Percentiles rank a stretch among this genome's conserved stretches.
phyloP scores from a whole-genome alignment of 495 filamentous ascomycete genomes.

The Tetracladium marchalianum region DNA sequence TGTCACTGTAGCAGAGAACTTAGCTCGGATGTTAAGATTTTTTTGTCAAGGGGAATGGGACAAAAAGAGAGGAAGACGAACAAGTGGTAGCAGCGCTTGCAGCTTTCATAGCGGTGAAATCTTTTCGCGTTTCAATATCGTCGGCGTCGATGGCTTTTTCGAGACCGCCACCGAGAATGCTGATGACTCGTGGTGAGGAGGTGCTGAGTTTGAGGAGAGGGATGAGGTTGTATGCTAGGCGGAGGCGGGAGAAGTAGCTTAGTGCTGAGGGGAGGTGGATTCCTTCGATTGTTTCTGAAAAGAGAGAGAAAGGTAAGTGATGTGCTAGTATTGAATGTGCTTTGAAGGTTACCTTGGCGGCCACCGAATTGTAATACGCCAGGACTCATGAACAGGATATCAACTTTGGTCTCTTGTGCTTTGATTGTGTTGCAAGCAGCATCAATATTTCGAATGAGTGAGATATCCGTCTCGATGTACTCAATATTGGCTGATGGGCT shows the following conservation, averaged over 20 bases:
- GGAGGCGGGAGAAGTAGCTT: slow-evolving; percentile 23
- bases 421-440: slow-evolving; percentile 20
- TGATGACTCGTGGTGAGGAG: slow-evolving; percentile 16
- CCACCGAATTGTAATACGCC: slow-evolving; percentile 16
- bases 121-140: slow-evolving; percentile 16
- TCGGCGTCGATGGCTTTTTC: slow-evolving; percentile 12
- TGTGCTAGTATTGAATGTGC: background rate
- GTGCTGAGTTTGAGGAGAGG: slow-evolving; percentile 15
- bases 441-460: slow-evolving; percentile 20
- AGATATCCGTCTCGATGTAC: slow-evolving; percentile 22
- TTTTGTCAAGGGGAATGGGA: too few species aligned
- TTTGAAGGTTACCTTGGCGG: slow-evolving; percentile 7
- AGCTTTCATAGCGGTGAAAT: slow-evolving; percentile 16
- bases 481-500: slow-evolving; percentile 15
- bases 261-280: slow-evolving; percentile 20
- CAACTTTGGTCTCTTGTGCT: slow-evolving; percentile 15
- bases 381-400: slow-evolving; percentile 21
- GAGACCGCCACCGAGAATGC: slow-evolving; percentile 17
- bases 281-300: slow-evolving; percentile 21
- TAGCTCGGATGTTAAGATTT: too few species aligned
- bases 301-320: too few species aligned
- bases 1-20: slow-evolving; percentile 13
- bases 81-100: slow-evolving; percentile 10
- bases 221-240: slow-evolving; percentile 15
- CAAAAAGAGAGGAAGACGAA: too few species aligned